Base-by-base conservation (phyloP, 2,329 filamentous ascomycete species). In the Alternaria dauci region DNA sequence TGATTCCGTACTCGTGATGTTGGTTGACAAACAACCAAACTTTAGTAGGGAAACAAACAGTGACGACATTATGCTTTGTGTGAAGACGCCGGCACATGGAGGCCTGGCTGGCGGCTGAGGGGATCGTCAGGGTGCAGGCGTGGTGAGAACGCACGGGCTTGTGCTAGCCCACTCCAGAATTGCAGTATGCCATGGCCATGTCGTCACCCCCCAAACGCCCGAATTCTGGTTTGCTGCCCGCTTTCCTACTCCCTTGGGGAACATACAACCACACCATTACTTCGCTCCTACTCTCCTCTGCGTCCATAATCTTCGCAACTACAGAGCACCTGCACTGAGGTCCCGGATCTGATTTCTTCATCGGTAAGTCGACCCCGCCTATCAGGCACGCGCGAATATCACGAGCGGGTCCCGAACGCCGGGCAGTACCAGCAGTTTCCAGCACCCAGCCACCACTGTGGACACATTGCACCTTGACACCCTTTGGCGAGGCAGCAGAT, bases 181-280 rank as follows among this genome's bases (percentile, higher is more conserved):
- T 64, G 50, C 59, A 62, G 65, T 56, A 58, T 64, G 61, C 63
- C 70, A 30, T 30, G 28, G 28, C 28, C 28, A 77, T 76, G 74
- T 73, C 75, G 75, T 77, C 74, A 78, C 73, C 67, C 74, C 66
- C 65, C 59, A 71, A 70, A 63, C 59, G 63, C 67, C 64, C 63
- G 65, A 70, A 65, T 74, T 68, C 70, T 73, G 71, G 72, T 71
- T 75, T 75, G 59, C 59, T 72, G 70, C 71, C 69, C 67, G 63
- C 61, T 61, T 54, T 52, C 51, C 59, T 61, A 46, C 28, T 48
- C 43, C 38, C 57, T 42, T 41, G 42, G 30, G 30, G 36, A 56
- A 14, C 34, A 32, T 42, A 48, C 43, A 39, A 9, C 9, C 20
- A 25, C 52, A 18, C 23, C 61, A 47, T 52, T 55, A 34, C 41